Evolutionary conservation across 177 flowering plant species (phyloP), one percentile per base, ranked within the genome.

Genomic region (Vitis hybrid): DNA sequence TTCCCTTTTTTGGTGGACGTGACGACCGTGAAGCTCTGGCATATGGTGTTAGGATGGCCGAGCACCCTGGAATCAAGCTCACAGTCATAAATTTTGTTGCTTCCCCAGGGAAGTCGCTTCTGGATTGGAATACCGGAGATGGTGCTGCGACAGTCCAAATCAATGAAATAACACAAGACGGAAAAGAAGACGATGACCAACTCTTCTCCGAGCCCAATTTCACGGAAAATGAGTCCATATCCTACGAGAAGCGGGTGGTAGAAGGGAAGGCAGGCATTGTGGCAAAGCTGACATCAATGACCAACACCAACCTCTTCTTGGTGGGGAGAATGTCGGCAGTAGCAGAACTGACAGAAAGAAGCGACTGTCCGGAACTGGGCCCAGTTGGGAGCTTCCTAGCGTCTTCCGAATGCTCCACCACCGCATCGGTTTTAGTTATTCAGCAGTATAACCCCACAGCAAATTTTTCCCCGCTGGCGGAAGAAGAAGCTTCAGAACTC

Each of bases 281-380:
- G 2, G 74, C 15, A 0, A 65, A 45, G 3, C 11, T 86, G n/a
- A 78, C 61, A 49, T 69, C 31, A 20, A 19, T 68, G 71, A 81
- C 56, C 71, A 71, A 66, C 45, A 76, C 76, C 79, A 85, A 82
- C 68, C 69, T 89, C 53, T 73, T 87, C 31, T 11, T 89, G 65
- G 91, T 86, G 22, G 93, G 91, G 15, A 69, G 87, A 66, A 66
- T 18, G 68, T 77, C 93, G 1, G 39, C 39, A 7, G 11, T 8
- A 9, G 67, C 19, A 3, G 31, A 54, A 1, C 16, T 69, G 56
- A 11, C 48, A 13, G 51, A 50, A 13, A 67, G 58, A 3, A 59
- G 55, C 29, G 81, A 81, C 4, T 69, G 71, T 50, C 73, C 81
- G 8, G 83, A 81, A 62, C 53, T 81, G 13, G 83, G 83, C 0